Evolutionary conservation across 306 rosid genomes (phyloP).

Genomic region (Gastrolobium villosum): DNA sequence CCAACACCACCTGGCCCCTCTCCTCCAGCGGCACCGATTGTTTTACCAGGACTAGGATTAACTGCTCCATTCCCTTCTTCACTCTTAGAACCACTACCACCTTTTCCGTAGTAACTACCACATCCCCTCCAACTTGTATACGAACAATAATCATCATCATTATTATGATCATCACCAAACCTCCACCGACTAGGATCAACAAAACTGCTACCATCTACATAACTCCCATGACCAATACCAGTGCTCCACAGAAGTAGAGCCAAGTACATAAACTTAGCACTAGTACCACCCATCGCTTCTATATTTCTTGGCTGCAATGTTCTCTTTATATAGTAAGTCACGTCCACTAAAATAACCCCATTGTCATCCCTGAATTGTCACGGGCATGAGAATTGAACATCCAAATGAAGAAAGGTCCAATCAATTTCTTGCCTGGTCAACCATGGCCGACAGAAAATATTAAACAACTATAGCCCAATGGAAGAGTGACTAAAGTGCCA

Average conservation of each 20-base stretch:
- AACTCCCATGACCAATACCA: slow-evolving; percentile 47
- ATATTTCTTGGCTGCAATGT: slow-evolving; percentile 9
- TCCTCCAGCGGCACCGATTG: neutral
- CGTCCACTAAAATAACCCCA: slow-evolving; percentile 27
- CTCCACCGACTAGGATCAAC: slow-evolving; percentile 52
- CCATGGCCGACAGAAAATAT: slow-evolving; percentile 56
- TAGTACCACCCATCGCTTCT: slow-evolving; percentile 43
- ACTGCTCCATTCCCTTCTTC: slow-evolving; percentile 5
- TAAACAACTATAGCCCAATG: slow-evolving; percentile 19
- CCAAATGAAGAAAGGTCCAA: slow-evolving; percentile 35
- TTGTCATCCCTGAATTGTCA: slow-evolving; percentile 9
- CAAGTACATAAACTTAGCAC: slow-evolving; percentile 31
- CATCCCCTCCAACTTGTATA: slow-evolving; percentile 62
- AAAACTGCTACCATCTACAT: slow-evolving; percentile 38
- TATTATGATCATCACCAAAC: slow-evolving; percentile 32
- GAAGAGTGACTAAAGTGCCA: too few species aligned
- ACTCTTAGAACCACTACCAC: slow-evolving; percentile 36
- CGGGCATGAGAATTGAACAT: slow-evolving; percentile 18
- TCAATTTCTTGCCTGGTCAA: slow-evolving; percentile 46
- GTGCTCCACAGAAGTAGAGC: slow-evolving; percentile 37
- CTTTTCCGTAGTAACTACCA: slow-evolving; percentile 56
- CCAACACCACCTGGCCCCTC: neutral
- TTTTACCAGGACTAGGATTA: neutral
- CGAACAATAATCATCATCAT: slow-evolving; percentile 41
- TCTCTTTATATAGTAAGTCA: slow-evolving; percentile 46